Percentiles rank a stretch among this genome's conserved stretches.
Evolutionary conservation across 202 grass and related monocot genomes (phyloP).

Genomic region (Brachypodium distachyon): DNA sequence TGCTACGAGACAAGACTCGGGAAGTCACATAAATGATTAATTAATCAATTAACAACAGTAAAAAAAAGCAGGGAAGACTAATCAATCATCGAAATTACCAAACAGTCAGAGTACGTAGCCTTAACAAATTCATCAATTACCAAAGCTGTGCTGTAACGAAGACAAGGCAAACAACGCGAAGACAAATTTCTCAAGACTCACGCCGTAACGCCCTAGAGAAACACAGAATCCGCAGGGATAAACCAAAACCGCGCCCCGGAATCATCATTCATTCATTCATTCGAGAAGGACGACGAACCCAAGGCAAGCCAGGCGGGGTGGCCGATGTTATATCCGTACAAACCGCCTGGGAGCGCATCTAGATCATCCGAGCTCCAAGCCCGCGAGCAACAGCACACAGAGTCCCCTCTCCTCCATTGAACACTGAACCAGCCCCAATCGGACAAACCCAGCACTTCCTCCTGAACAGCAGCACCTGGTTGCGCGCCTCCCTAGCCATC

Average conservation of each 20-base stretch:
- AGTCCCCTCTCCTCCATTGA: not conserved
- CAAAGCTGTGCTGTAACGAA: not conserved
- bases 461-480: not conserved
- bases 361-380: not conserved
- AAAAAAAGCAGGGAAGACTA: not conserved
- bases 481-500: no score
- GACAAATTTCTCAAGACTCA: not conserved
- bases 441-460: not conserved
- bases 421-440: not conserved
- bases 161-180: not conserved
- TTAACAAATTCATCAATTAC: not conserved
- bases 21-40: not conserved
- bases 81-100: conserved; percentile 15
- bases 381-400: not conserved
- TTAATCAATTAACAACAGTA: not conserved
- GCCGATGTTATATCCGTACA: not conserved
- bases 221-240: not conserved
- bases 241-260: not conserved
- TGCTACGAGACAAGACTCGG: not conserved
- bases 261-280: not conserved
- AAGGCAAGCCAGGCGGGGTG: not conserved
- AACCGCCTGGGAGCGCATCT: not conserved
- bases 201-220: not conserved
- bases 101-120: not conserved
- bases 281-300: not conserved